These are phyloP conservation scores for Xenoacremonium recifei DNA, from an alignment of 2,329 filamentous ascomycete genomes.

Conservation along the genomic window DNA sequence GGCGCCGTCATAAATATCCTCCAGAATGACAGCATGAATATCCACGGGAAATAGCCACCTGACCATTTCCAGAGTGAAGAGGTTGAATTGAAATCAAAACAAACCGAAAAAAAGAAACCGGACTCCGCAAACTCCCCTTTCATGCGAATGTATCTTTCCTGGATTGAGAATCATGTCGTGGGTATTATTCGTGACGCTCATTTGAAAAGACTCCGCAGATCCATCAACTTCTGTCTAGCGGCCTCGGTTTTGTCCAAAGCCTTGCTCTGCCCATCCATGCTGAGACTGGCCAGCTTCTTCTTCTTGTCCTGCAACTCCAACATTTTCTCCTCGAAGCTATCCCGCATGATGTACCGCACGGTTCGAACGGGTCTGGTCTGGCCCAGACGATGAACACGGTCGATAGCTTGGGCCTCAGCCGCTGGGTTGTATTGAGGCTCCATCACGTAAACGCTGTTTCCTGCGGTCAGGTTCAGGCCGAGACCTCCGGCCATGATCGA, in stretches of 20 bases:
- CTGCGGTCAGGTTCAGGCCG: conserved; percentile 85
- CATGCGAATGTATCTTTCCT: too few relatives aligned
- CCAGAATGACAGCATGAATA: conserved; percentile 3
- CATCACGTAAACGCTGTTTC: conserved; percentile 91
- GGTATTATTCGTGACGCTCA: conserved; percentile 31
- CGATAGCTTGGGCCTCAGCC: conserved; percentile 89
- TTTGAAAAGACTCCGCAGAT: conserved; percentile 58
- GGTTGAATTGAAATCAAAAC: too few relatives aligned
- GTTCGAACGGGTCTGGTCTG: conserved; percentile 89
- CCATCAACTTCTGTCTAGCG: conserved; percentile 61
- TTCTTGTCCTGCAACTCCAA: conserved; percentile 88
- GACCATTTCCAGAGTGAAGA: too few relatives aligned
- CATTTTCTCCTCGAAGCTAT: conserved; percentile 95
- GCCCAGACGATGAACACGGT: conserved; percentile 87
- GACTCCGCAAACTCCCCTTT: too few relatives aligned
- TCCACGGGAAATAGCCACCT: too few relatives aligned
- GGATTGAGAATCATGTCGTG: too few relatives aligned
- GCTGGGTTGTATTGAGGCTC: conserved; percentile 97
- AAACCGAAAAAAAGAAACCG: too few relatives aligned
- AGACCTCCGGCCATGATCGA: conserved; percentile 91
- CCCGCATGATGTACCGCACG: conserved; percentile 83
- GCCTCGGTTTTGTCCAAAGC: conserved; percentile 50
- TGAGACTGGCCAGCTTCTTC: conserved; percentile 83
- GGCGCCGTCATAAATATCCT: conserved; percentile 12
- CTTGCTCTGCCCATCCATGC: conserved; percentile 66